Evolutionary conservation across 73 alveolate genomes (phyloP).

Genomic region (Paraurostyla sp.): DNA sequence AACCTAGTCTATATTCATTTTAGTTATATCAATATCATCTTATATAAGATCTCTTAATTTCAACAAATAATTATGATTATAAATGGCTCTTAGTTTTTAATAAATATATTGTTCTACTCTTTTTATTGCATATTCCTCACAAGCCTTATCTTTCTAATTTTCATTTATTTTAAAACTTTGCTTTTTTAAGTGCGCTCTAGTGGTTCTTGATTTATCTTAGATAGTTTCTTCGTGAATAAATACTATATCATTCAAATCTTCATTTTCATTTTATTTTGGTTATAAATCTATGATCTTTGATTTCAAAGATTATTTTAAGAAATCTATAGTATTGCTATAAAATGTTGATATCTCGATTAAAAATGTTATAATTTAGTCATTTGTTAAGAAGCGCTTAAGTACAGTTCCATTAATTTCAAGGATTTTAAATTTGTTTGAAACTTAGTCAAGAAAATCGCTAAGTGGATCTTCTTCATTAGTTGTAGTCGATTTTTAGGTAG

Average conservation of each 20-base stretch:
- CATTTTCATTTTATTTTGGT: not conserved
- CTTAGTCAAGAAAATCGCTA: too few relatives aligned
- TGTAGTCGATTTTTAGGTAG: too few relatives aligned
- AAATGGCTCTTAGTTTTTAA: not conserved
- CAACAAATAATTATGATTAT: not conserved
- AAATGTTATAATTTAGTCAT: too few relatives aligned
- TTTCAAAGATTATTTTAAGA: too few relatives aligned
- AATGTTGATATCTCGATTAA: too few relatives aligned
- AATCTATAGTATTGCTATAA: too few relatives aligned
- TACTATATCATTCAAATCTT: conserved; percentile 20
- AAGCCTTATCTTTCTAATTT: not conserved
- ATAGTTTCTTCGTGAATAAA: not conserved
- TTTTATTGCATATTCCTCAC: not conserved
- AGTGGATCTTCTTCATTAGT: too few relatives aligned
- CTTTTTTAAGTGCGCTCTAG: not conserved
- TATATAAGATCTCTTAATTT: not conserved
- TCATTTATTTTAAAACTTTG: not conserved
- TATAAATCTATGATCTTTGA: too few relatives aligned
- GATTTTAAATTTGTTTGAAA: too few relatives aligned
- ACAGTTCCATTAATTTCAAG: too few relatives aligned
- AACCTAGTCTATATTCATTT: not conserved
- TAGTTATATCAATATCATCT: not conserved
- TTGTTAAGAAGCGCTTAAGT: too few relatives aligned
- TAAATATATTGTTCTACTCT: not conserved
- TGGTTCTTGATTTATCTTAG: not conserved